Conservation (phyloP, 768 basidiomycete genomes). For the Punctularia strigosozonata region DNA sequence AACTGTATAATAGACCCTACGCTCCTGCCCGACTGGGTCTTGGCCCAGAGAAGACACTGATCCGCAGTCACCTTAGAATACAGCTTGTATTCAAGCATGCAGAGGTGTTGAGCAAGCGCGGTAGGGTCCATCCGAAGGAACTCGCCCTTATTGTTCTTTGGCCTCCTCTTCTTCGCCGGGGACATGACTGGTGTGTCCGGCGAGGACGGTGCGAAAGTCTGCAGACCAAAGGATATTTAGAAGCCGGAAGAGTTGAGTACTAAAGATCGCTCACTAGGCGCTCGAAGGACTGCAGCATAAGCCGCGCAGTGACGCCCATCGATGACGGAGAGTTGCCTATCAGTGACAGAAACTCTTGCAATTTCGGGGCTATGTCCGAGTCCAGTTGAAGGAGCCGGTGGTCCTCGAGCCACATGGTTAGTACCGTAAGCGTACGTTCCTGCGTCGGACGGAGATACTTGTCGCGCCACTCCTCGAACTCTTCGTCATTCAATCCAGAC, state of each 20-base stretch:
- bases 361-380: slow-evolving; percentile 41
- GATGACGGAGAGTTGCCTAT: slow-evolving; percentile 24
- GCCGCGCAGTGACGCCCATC: slow-evolving; percentile 32
- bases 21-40: slow-evolving; percentile 21
- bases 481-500: slow-evolving; percentile 29
- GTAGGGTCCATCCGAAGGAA: slow-evolving; percentile 53
- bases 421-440: slow-evolving; percentile 42
- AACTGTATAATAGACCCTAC: slow-evolving; percentile 40
- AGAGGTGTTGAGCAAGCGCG: slow-evolving; percentile 71
- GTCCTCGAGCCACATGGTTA: slow-evolving; percentile 51
- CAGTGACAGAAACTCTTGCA: slow-evolving; percentile 42
- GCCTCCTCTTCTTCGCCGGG: background rate
- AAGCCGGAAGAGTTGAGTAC: background rate
- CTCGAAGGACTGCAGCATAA: slow-evolving; percentile 40
- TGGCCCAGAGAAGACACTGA: slow-evolving; percentile 63
- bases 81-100: slow-evolving; percentile 57
- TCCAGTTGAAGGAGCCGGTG: slow-evolving; percentile 54
- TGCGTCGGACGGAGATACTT: slow-evolving; percentile 53
- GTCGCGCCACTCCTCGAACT: slow-evolving; percentile 56
- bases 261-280: slow-evolving; percentile 34
- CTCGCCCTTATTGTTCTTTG: slow-evolving; percentile 19
- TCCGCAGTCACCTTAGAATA: slow-evolving; percentile 60
- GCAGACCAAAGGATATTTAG: background rate
- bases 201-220: background rate
- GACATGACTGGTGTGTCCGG: background rate